Base-by-base conservation (phyloP, 495 filamentous ascomycete genomes). In the Penicillium taxi region DNA sequence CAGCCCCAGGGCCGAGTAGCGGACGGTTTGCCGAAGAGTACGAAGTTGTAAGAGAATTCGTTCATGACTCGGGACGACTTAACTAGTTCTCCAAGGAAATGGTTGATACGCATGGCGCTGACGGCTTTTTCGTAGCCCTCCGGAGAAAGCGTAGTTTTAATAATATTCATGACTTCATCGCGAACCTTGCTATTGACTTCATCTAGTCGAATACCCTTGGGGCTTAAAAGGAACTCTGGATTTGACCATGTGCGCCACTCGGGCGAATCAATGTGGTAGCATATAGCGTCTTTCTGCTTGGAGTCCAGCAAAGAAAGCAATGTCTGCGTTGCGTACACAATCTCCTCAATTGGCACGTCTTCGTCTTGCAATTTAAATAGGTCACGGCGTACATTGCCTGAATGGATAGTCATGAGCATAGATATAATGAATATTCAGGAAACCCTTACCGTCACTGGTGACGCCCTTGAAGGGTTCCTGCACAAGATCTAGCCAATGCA, bases 161-260 rank as follows among this genome's bases (percentile, higher is more conserved):
- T 62, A 2, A 84, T 53, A 18, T 58, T 51, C 33, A 81, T 66
- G 22, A 75, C 63, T 25, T 72, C 55, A 19, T 61, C 56, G 21
- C 73, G 70, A 16, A 64, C 50, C 4, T 44, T 1, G 5, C 54
- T 22, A 13, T 51, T 41, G 13, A 77, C 47, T 41, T 79, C 74
- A 54, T 86, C 81, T 0, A 86, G 70, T 1, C 81, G 74, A 22
- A 84, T 53, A 16, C 81, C 81, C 44, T 77, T 80, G 62, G 72
- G 46, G 41, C 61, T 59, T 23, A 82, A 52, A 0, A 81, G 64
- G 53, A 82, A 79, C 53, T 86, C 81, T 1, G 81, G 81, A 55
- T 86, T 86, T 3, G 78, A 83, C 81, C 81, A 86, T 9, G 77
- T 69, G 34, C 81, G 73, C 78, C 78, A 84, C 52, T 83, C 77